These are phyloP conservation scores for Eutypa lata DNA, from an alignment of 2,329 filamentous ascomycete genomes.

Conservation along the genomic window DNA sequence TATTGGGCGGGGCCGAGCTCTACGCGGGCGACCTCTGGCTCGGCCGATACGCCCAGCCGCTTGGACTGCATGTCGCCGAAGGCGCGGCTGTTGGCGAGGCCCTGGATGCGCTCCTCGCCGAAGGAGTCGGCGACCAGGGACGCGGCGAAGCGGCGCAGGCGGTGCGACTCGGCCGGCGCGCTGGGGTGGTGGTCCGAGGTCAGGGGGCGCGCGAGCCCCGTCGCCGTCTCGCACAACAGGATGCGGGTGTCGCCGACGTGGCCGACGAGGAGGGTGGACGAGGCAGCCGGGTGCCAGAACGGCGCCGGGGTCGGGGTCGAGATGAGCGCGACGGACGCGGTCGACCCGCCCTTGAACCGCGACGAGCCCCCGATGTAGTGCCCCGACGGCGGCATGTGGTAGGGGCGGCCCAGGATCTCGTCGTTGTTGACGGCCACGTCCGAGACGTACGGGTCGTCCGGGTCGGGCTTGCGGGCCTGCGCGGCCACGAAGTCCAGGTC, in stretches of 20 bases:
- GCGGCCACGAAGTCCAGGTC: constrained; percentile 93
- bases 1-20: constrained; percentile 83
- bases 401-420: constrained; percentile 70
- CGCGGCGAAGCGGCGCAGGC: constrained; percentile 79
- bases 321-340: constrained; percentile 83
- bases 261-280: constrained; percentile 78
- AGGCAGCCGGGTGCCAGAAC: constrained; percentile 90
- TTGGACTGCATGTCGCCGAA: constrained; percentile 94
- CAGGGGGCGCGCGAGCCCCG: constrained; percentile 74
- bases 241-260: constrained; percentile 94
- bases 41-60: constrained; percentile 88
- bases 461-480: constrained; percentile 77
- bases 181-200: constrained; percentile 92
- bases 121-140: constrained; percentile 93
- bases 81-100: constrained; percentile 87
- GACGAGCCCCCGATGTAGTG: constrained; percentile 68
- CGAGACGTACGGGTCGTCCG: constrained; percentile 64
- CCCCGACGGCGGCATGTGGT: constrained; percentile 50
- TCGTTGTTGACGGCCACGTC: constrained; percentile 81
- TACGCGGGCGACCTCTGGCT: constrained; percentile 80
- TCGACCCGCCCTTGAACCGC: constrained; percentile 91
- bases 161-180: constrained; percentile 77
- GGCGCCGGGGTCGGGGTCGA: constrained; percentile 88
- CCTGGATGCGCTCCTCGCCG: constrained; percentile 91
- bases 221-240: constrained; percentile 81